Conservation (phyloP, 179 eudicot genomes). For the Actinidia arguta region DNA sequence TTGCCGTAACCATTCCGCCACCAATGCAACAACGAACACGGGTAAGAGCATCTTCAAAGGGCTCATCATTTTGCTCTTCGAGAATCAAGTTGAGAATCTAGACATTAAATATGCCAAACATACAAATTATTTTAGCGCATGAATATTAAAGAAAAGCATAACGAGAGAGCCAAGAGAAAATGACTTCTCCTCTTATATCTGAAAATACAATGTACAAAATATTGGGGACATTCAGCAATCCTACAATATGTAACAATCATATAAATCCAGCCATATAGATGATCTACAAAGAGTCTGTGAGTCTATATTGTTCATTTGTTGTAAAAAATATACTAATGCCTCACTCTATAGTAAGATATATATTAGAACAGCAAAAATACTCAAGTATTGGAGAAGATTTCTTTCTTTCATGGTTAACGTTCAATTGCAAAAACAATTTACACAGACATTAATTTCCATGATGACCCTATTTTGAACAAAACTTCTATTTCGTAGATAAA, state of each 20-base stretch:
- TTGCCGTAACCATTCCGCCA: constrained; percentile 58
- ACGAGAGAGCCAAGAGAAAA: constrained; percentile 23
- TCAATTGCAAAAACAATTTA: neutral
- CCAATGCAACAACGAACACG: constrained; percentile 79
- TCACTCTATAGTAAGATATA: neutral
- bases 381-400: neutral
- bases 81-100: constrained; percentile 69
- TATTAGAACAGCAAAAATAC: neutral
- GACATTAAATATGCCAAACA: neutral
- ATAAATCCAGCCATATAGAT: too few species aligned
- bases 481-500: neutral
- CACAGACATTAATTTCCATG: neutral
- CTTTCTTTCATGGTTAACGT: neutral
- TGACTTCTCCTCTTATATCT: neutral
- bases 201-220: neutral
- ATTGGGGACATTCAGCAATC: constrained; percentile 1
- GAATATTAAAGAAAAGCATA: constrained; percentile 9
- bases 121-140: neutral
- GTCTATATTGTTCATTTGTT: neutral
- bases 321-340: neutral
- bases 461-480: neutral
- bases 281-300: neutral
- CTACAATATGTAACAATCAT: neutral
- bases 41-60: constrained; percentile 65
- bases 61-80: constrained; percentile 54